These are phyloP conservation scores for Pseudogymnoascus sp. DNA, from an alignment of 2,329 filamentous ascomycete species.

Conservation along the genomic window DNA sequence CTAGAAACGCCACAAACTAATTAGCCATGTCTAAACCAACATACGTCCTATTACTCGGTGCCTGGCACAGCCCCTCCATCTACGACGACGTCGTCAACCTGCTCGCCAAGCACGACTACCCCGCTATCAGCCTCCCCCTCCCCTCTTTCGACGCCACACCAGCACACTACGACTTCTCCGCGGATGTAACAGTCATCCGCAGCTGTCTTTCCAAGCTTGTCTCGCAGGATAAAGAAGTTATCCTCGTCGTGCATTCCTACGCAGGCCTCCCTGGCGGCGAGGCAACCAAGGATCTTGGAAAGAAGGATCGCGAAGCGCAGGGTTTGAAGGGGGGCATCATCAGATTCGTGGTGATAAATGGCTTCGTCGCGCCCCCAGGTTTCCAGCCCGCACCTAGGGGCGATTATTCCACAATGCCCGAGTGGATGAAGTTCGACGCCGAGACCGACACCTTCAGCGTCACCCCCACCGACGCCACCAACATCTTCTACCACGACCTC, in stretches of 20 bases:
- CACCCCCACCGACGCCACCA: background rate
- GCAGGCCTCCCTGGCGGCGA: conserved; percentile 22
- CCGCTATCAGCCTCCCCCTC: background rate
- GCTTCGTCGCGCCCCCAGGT: background rate
- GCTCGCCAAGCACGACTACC: background rate
- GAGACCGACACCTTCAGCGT: background rate
- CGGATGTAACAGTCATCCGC: conserved; percentile 9
- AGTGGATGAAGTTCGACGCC: background rate
- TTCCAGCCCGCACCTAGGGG: background rate
- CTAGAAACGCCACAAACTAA: no score
- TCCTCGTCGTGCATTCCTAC: conserved; percentile 23
- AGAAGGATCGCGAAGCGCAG: conserved; percentile 16
- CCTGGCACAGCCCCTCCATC: background rate
- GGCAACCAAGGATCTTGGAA: conserved; percentile 21
- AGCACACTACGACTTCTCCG: conserved; percentile 11
- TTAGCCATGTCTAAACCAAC: background rate
- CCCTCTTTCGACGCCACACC: conserved; percentile 11
- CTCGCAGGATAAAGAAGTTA: conserved; percentile 17
- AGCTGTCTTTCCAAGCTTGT: background rate
- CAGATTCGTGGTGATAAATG: background rate
- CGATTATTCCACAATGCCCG: background rate
- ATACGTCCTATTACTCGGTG: background rate
- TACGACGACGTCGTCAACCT: background rate
- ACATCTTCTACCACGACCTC: background rate
- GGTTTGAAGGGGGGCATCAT: background rate